Evolutionary conservation across 108 stramenopile species (phyloP).

Genomic region (Hondaea fermentalgiana): DNA sequence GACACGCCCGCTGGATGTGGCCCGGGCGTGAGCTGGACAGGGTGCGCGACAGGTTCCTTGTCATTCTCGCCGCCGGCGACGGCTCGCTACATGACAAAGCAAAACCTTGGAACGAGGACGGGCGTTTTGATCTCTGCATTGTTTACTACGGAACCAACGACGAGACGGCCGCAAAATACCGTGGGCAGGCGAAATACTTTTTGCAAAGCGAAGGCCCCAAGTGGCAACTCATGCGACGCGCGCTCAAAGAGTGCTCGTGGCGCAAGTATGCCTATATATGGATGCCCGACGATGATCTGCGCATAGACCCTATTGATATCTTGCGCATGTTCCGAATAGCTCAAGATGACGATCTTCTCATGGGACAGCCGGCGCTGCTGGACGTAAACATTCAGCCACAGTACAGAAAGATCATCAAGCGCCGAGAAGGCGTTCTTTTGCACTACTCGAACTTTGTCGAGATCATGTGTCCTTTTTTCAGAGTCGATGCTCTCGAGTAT

Average conservation of each 20-base stretch:
- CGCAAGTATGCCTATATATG: background rate
- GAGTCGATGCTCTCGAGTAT: background rate
- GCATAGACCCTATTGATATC: background rate
- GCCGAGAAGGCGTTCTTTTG: background rate
- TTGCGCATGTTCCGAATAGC: background rate
- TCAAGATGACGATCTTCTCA: background rate
- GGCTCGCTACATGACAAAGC: background rate
- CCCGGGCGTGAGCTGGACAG: background rate
- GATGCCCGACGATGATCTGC: background rate
- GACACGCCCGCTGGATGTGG: background rate
- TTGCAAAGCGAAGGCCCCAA: background rate
- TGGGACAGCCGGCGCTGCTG: background rate
- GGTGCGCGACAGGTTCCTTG: background rate
- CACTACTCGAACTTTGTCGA: slow-evolving; percentile 16
- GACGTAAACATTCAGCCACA: slow-evolving; percentile 1
- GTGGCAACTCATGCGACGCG: background rate
- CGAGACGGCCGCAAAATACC: background rate
- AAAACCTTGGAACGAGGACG: background rate
- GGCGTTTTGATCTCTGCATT: background rate
- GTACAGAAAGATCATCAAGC: background rate
- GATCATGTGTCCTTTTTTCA: slow-evolving; percentile 3
- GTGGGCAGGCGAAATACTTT: background rate
- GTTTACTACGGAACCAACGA: background rate
- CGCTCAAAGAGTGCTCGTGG: too few relatives aligned
- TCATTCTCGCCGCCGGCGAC: background rate